Percentiles rank a stretch among this genome's conserved stretches.
These are phyloP conservation scores for Hypoxylon fuscum DNA, from an alignment of 495 filamentous ascomycete genomes.

Conservation along the genomic window DNA sequence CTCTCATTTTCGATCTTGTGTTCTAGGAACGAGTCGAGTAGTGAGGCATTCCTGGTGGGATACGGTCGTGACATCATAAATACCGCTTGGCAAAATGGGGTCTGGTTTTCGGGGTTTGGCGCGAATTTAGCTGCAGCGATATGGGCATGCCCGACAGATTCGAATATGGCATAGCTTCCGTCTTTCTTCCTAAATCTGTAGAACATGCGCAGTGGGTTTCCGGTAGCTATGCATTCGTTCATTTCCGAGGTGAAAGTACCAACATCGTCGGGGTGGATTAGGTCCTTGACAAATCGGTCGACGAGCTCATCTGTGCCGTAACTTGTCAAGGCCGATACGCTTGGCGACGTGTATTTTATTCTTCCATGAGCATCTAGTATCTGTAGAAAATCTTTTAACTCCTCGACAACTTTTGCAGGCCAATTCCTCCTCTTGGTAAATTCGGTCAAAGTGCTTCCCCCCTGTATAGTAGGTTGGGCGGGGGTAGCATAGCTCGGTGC, in stretches of 20 bases:
- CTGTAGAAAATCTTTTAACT: conserved; percentile 88
- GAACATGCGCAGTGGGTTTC: conserved; percentile 83
- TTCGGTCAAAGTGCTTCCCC: conserved; percentile 76
- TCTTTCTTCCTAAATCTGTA: conserved; percentile 85
- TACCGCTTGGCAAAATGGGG: conserved; percentile 82
- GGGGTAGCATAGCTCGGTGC: conserved; percentile 27
- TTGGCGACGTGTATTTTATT: conserved; percentile 86
- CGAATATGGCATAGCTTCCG: conserved; percentile 79
- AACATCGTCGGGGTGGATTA: conserved; percentile 89
- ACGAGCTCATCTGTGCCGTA: conserved; percentile 74
- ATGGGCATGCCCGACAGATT: conserved; percentile 92
- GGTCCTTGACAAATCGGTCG: conserved; percentile 76
- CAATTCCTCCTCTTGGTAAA: conserved; percentile 88
- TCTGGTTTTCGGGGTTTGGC: conserved; percentile 68
- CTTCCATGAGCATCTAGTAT: conserved; percentile 85
- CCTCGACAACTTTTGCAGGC: conserved; percentile 87
- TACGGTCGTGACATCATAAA: conserved; percentile 96
- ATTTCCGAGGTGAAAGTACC: conserved; percentile 86
- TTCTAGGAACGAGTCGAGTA: conserved; percentile 93
- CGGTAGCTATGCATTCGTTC: conserved; percentile 88
- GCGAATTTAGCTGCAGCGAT: conserved; percentile 72
- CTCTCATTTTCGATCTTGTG: conserved; percentile 98
- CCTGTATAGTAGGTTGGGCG: conserved; percentile 55
- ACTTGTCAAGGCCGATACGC: conserved; percentile 79
- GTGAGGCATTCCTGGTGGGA: conserved; percentile 81